Conservation (phyloP, 805 yeast genomes). For the Lipomyces spencermartinsiae region DNA sequence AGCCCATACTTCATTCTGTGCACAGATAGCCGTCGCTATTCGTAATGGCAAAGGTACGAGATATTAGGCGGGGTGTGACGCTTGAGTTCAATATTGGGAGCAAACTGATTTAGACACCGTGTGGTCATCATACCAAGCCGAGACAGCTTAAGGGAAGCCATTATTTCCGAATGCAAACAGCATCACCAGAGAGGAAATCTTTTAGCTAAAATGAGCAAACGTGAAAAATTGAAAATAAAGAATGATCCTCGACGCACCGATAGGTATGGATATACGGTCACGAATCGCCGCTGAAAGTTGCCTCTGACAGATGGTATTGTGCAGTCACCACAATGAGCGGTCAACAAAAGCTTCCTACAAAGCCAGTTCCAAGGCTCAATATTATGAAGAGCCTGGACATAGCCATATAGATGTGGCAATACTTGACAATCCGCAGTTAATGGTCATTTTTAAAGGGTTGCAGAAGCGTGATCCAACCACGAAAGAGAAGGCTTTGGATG, state of each 20-base stretch:
- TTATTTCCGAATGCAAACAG: neutral
- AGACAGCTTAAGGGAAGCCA: neutral
- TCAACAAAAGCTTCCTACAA: neutral
- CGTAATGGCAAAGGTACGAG: neutral
- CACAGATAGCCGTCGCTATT: neutral
- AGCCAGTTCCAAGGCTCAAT: neutral
- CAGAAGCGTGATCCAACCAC: slow-evolving; percentile 84
- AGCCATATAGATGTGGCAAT: slow-evolving; percentile 23
- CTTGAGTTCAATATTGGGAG: neutral
- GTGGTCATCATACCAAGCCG: no score
- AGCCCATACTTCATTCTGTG: slow-evolving; percentile 34
- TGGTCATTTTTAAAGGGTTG: slow-evolving; percentile 74
- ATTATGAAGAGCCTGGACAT: slow-evolving; percentile 5
- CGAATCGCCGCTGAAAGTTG: neutral
- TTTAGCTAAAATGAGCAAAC: slow-evolving; percentile 23
- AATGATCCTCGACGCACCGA: slow-evolving; percentile 24
- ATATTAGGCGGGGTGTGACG: no score
- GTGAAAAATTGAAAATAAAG: slow-evolving; percentile 28
- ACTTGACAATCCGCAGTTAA: slow-evolving; percentile 54
- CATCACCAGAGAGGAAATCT: neutral
- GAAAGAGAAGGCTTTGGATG: slow-evolving; percentile 76
- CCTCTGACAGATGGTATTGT: neutral
- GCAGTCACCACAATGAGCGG: neutral
- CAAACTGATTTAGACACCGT: no score
- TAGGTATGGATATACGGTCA: neutral